Evolutionary conservation across 441 rosid species (phyloP).

Genomic region (Capsella rubella): DNA sequence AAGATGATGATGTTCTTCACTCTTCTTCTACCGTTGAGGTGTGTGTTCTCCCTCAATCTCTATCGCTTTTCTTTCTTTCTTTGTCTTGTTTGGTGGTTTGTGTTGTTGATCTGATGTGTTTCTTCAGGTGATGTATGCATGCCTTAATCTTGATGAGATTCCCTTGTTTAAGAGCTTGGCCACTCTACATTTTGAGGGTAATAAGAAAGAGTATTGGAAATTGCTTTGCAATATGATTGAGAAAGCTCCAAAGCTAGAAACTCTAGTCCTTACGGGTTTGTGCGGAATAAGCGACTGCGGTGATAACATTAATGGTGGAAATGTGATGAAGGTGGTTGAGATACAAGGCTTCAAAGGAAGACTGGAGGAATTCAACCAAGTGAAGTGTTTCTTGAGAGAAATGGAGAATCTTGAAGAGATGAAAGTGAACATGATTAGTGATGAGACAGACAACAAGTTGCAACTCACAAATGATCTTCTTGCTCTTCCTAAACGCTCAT

Average conservation of each 20-base stretch:
- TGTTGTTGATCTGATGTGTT: not conserved
- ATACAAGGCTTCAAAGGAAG: not conserved
- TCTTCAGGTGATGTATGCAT: not conserved
- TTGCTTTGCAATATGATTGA: no score
- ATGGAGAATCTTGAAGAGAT: constrained; percentile 17
- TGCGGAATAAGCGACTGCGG: not conserved
- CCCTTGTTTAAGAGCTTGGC: no score
- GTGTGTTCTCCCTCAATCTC: not conserved
- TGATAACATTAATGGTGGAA: not conserved
- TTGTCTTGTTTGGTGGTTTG: not conserved
- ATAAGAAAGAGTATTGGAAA: no score
- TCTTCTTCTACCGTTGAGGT: not conserved
- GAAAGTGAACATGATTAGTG: not conserved
- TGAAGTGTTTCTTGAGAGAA: not conserved
- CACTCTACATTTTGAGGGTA: no score
- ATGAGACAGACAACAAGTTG: constrained; percentile 8
- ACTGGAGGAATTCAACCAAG: not conserved
- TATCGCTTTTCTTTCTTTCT: not conserved
- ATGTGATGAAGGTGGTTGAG: not conserved
- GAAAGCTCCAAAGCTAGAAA: no score
- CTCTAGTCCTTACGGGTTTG: no score
- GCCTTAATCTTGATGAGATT: not conserved
- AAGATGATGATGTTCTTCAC: no score
- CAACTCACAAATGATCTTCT: constrained; percentile 4
- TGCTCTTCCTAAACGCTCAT: constrained; percentile 10